A percentile compares a stretch with the other conserved stretches of the same genome.
phyloP scores from a whole-genome alignment of 768 basidiomycete species.

The Lentinula edodes region DNA sequence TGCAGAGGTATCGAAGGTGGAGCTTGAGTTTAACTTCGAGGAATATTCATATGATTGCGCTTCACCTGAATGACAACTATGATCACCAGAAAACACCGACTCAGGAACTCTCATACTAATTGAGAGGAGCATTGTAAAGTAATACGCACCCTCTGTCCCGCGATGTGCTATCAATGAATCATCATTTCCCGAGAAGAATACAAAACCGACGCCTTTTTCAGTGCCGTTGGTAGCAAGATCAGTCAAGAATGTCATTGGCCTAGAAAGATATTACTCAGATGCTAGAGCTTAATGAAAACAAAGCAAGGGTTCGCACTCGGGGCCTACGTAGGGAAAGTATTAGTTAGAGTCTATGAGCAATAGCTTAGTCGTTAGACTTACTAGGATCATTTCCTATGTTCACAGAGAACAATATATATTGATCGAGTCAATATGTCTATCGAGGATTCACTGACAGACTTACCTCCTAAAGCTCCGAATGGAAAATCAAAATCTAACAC shows the following conservation, averaged over 20 bases:
- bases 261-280: constrained; percentile 9
- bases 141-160: constrained; percentile 35
- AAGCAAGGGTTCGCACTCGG: constrained; percentile 11
- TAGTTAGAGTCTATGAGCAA: background rate
- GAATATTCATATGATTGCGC: constrained; percentile 1
- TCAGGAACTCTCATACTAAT: background rate
- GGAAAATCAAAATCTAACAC: constrained; percentile 18
- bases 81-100: background rate
- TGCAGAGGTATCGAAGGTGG: constrained; percentile 15
- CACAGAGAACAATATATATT: background rate
- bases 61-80: constrained; percentile 33
- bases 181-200: constrained; percentile 46
- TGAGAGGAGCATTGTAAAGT: background rate
- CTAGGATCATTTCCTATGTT: background rate
- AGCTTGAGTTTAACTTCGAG: background rate
- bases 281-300: background rate
- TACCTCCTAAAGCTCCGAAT: background rate
- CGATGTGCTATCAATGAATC: constrained; percentile 42
- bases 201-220: constrained; percentile 25
- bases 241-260: constrained; percentile 40
- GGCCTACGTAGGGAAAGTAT: constrained; percentile 10
- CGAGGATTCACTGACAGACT: background rate
- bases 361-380: background rate
- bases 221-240: constrained; percentile 43
- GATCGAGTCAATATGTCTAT: background rate